Evolutionary conservation across 176 grass and related monocot genomes (phyloP), one percentile per base, ranked within the genome.

Genomic region (Lolium rigidum): DNA sequence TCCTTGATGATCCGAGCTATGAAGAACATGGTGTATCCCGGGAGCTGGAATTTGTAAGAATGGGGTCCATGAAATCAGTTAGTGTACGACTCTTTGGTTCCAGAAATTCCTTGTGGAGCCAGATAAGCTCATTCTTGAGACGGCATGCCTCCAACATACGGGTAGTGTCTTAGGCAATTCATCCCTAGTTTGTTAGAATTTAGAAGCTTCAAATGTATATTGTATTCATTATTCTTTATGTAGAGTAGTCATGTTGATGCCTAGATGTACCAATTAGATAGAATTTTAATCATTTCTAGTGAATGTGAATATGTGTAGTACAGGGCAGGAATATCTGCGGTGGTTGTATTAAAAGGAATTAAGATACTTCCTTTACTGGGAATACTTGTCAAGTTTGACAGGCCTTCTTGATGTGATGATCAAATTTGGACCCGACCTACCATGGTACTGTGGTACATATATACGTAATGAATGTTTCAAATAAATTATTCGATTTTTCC

Each of bases 41-140:
- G 90, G 94, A 92, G 50, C 59, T 99, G 60, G 97, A 99, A 67
- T 99, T 94, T 86, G 43, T 91, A 16, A 94, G 92, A 83, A 90
- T 91, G 90, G 94, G 97, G 88, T 91, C 87, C 7, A 81, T 31
- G 6, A 95, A 94, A 88, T 96, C 94, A 31, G 90, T 94, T 80
- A 68, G 61, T 84, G 97, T 99, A 63, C 88, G 87, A 21, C 82
- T 96, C 76, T 88, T 88, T 46, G 97, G 94, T 25, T 92, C 89
- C 3, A 94, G 86, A 74, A 84, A 83, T 83, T 95, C 93, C 44
- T 59, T 94, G 0, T 94, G 96, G 96, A 87, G 14, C 70, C 68
- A 94, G 64, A 66, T 96, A 56, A 58, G 82, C 70, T 96, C 90
- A 71, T 92, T 86, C 63, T 84, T 91, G 74, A 94, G 88, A 64